These are phyloP conservation scores for Saccharomycopsis sp. DNA, from an alignment of 805 yeast species.

Conservation along the genomic window DNA sequence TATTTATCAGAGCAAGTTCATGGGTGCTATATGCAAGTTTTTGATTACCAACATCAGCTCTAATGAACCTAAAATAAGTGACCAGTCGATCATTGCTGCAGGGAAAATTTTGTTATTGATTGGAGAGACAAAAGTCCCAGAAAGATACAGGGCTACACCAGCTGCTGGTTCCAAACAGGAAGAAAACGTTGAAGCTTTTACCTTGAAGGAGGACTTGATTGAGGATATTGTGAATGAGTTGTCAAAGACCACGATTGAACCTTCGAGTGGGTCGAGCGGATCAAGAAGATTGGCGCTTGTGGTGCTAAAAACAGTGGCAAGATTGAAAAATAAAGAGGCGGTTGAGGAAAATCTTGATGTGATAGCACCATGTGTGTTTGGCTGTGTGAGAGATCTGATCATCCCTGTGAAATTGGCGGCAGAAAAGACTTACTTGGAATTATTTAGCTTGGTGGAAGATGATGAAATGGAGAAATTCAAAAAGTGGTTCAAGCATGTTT, in stretches of 20 bases:
- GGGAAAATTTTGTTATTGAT: constrained; percentile 66
- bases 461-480: constrained; percentile 43
- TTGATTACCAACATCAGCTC: constrained; percentile 38
- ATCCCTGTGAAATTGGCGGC: constrained; percentile 93
- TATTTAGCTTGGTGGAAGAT: constrained; percentile 68
- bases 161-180: constrained; percentile 19
- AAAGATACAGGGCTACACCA: constrained; percentile 14
- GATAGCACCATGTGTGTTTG: constrained; percentile 66
- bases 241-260: constrained; percentile 40
- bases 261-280: constrained; percentile 58
- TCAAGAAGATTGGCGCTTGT: constrained; percentile 74
- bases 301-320: constrained; percentile 63
- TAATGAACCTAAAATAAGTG: constrained; percentile 47
- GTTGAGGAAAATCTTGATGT: constrained; percentile 45
- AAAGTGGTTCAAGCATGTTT: constrained; percentile 45
- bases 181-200: constrained; percentile 27
- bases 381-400: constrained; percentile 76
- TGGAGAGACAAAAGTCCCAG: constrained; percentile 33
- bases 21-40: constrained; percentile 41
- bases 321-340: constrained; percentile 43
- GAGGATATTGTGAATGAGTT: constrained; percentile 40
- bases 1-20: constrained; percentile 44
- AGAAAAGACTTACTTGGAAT: constrained; percentile 73
- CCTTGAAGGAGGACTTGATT: constrained; percentile 35
- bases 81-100: constrained; percentile 67